phyloP scores from a whole-genome alignment of 768 basidiomycete genomes.

The Tremella yokohamensis region DNA sequence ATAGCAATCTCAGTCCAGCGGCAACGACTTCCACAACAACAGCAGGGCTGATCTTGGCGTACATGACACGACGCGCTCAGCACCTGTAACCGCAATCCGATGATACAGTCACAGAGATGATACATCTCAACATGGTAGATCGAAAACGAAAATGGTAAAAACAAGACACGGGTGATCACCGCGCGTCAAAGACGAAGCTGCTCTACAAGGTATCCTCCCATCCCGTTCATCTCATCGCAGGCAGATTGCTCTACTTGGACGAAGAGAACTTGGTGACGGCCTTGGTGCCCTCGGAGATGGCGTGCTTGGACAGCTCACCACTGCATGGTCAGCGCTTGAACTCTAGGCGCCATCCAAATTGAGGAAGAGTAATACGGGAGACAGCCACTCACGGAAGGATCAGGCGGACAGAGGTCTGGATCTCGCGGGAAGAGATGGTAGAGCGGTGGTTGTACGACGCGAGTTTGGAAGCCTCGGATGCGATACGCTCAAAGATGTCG shows the following conservation, averaged over 20 bases:
- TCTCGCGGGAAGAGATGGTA: constrained; percentile 96
- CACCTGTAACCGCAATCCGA: too few relatives aligned
- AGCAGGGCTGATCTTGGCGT: too few relatives aligned
- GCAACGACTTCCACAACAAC: too few relatives aligned
- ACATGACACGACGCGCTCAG: too few relatives aligned
- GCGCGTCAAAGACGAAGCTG: neutral
- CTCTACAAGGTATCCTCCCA: neutral
- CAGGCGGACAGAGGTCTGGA: constrained; percentile 92
- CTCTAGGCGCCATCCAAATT: too few relatives aligned
- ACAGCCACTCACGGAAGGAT: constrained; percentile 64
- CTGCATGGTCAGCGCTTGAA: constrained; percentile 7
- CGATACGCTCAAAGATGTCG: constrained; percentile 64
- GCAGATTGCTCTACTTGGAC: constrained; percentile 24
- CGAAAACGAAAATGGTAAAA: too few relatives aligned
- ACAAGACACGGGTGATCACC: too few relatives aligned
- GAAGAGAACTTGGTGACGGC: constrained; percentile 65
- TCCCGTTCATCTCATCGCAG: neutral
- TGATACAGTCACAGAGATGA: too few relatives aligned
- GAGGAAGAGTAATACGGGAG: too few relatives aligned
- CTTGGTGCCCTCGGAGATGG: constrained; percentile 79
- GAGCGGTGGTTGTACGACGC: constrained; percentile 98
- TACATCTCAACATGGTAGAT: too few relatives aligned
- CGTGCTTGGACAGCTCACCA: constrained; percentile 90
- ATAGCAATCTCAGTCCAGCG: too few relatives aligned
- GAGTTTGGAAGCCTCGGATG: constrained; percentile 61